Base-by-base conservation (phyloP, 305 asterid species). In the Fraxinus velutina region DNA sequence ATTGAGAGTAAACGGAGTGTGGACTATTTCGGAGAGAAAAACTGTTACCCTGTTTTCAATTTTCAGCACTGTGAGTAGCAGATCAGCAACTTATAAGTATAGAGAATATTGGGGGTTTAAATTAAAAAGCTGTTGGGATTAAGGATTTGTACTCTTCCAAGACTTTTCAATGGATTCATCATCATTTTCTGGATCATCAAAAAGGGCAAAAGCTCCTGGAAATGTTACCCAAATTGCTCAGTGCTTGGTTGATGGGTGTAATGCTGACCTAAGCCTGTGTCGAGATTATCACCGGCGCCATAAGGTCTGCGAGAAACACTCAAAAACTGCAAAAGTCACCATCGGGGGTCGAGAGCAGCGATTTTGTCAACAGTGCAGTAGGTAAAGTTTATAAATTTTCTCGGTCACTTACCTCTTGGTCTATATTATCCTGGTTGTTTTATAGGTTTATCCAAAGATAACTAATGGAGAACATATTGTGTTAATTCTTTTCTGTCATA, bases 291-390 rank as follows among this genome's bases (percentile, higher is more conserved):
- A 89, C 66, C 87, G 86, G 85, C 87, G 89, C 83, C 92, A 89
- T 80, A 89, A 86, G 84, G 92, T 89, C 27, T 89, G 90, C 60
- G 92, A 86, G 81, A 81, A 81, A 82, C 92, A 89, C 85, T 89
- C 92, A 17, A 89, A 89, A 81, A 87, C 90, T 21, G 76, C 90
- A 27, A 87, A 80, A 72, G 92, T 87, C 17, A 87, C 83, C 55
- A 89, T 89, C 9, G 86, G 86, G 55, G 90, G 92, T 71, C 83
- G 87, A 44, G 90, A 87, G 75, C 90, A 89, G 66, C 83, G 90
- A 78, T 87, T 87, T 83, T 89, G 92, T 52, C 92, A 89, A 89
- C 92, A 89, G 76, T 89, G 92, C 73, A 89, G 92, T 89, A 87
- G 92, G 92, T 89, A 27, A 39, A 17, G 75, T 73, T 73, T 17